Evolutionary conservation across 768 basidiomycete species (phyloP), one percentile per base, ranked within the genome.

Genomic region (Xanthoconium stramineum): DNA sequence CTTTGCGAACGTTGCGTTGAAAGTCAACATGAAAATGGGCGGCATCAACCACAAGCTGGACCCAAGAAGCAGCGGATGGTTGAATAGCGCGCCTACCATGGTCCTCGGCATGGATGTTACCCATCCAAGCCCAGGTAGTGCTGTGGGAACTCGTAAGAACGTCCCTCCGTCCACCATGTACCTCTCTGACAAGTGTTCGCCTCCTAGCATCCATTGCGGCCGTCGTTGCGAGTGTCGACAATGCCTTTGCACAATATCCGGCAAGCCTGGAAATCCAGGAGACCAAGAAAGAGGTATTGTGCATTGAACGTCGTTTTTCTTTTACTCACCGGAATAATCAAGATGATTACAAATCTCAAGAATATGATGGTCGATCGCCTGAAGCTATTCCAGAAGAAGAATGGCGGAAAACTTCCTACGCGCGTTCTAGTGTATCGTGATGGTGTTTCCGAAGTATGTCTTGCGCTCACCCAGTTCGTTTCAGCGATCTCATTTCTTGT

Each of bases 61-160:
- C 52, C 60, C 62, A 35, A 62, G 58, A n/a, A 75, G 72, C 53
- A 65, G 69, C 32, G 60, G 17, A 38, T 80, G 76, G 77, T 65
- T 83, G 30, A 65, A 60, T 38, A 52, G 63, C 20, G 63, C 67
- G 44, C 71, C 77, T 37, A 83, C 81, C 17, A 82, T 83, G 79
- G 55, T 83, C 40, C 78, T 83, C 5, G 81, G 81, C 17, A 80
- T 81, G 74, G 82, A 82, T 48, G 88, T 89, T 24, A 91, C 88
- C 2, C 90, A 93, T 70, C 89, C 90, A 20, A 87, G 90, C 19
- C 84, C 83, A 6, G 85, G 86, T 2, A 89, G 86, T 55, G 78
- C 83, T 59, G 64, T 67, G 30, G 79, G 82, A 14, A 82, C 82
- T 17, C 78, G 70, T 71, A 54, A 55, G 71, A 38, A 40, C 29